phyloP scores from a whole-genome alignment of 352 stramenopile species.

The Vaucheria bursata region DNA sequence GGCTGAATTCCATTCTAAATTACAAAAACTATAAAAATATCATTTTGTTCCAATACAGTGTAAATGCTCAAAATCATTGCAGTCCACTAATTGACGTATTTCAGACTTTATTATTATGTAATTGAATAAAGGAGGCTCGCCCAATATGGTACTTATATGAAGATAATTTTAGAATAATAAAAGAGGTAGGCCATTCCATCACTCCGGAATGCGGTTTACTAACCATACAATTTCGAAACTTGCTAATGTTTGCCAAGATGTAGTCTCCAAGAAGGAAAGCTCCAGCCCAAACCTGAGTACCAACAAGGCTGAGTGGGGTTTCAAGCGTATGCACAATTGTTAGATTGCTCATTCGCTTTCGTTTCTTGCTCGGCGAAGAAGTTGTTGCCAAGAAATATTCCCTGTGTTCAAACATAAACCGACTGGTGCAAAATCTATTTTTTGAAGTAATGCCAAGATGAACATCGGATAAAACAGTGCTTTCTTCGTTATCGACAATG shows the following conservation, averaged over 20 bases:
- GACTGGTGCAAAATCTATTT: background rate
- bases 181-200: background rate
- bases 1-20: too few relatives aligned
- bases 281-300: slow-evolving; percentile 42
- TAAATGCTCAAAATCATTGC: background rate
- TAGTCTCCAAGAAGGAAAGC: slow-evolving; percentile 41
- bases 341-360: background rate
- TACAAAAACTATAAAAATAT: background rate
- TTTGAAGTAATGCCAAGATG: slow-evolving; percentile 25
- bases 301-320: slow-evolving; percentile 32
- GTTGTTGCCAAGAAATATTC: background rate
- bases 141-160: background rate
- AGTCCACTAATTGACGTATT: background rate
- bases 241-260: slow-evolving; percentile 19
- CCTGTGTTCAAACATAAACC: background rate
- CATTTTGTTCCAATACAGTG: background rate
- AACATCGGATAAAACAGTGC: slow-evolving; percentile 36
- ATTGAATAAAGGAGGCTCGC: background rate
- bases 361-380: background rate
- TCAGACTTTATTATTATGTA: background rate
- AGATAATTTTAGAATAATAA: background rate
- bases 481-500: slow-evolving; percentile 13
- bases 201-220: background rate
- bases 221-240: slow-evolving; percentile 15
- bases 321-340: slow-evolving; percentile 38